Conservation (phyloP, 1,139 yeast species). For the Yamadazyma taylorii region DNA sequence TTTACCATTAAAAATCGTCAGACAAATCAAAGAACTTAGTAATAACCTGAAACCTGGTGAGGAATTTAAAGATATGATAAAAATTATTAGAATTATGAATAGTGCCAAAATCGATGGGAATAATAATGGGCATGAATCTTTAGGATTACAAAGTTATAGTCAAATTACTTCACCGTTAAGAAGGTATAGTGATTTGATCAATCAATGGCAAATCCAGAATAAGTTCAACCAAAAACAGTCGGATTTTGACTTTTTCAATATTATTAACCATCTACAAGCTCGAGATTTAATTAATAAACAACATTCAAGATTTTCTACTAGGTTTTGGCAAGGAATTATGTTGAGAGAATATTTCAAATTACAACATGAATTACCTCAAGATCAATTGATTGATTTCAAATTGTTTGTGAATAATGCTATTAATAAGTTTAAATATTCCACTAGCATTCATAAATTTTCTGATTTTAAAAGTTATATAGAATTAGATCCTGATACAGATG, state of each 20-base stretch:
- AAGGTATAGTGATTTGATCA: slow-evolving; percentile 77
- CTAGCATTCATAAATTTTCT: slow-evolving; percentile 15
- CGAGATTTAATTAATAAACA: slow-evolving; percentile 29
- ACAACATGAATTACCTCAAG: slow-evolving; percentile 2
- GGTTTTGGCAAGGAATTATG: slow-evolving; percentile 43
- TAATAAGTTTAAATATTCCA: slow-evolving; percentile 19
- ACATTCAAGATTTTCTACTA: slow-evolving; percentile 25
- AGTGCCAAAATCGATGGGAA: slow-evolving; percentile 34
- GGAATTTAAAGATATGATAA: slow-evolving; percentile 19
- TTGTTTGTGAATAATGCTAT: slow-evolving; percentile 23
- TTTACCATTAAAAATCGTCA: slow-evolving; percentile 23
- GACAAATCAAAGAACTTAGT: slow-evolving; percentile 37
- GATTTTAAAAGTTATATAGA: slow-evolving; percentile 7
- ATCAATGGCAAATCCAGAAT: slow-evolving; percentile 58
- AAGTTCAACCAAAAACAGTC: background rate
- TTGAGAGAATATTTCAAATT: slow-evolving; percentile 29
- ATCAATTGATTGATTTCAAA: slow-evolving; percentile 23
- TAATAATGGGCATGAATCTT: slow-evolving; percentile 53
- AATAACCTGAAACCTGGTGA: slow-evolving; percentile 6
- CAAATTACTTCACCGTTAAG: slow-evolving; percentile 90
- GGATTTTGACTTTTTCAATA: slow-evolving; percentile 5
- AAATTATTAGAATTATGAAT: slow-evolving; percentile 26
- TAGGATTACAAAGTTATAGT: slow-evolving; percentile 65
- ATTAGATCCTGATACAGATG: background rate
- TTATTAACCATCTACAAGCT: slow-evolving; percentile 29